A percentile compares a stretch with the other conserved stretches of the same genome.
Conservation (phyloP, 2,329 filamentous ascomycete genomes). For the Alternaria longipes region DNA sequence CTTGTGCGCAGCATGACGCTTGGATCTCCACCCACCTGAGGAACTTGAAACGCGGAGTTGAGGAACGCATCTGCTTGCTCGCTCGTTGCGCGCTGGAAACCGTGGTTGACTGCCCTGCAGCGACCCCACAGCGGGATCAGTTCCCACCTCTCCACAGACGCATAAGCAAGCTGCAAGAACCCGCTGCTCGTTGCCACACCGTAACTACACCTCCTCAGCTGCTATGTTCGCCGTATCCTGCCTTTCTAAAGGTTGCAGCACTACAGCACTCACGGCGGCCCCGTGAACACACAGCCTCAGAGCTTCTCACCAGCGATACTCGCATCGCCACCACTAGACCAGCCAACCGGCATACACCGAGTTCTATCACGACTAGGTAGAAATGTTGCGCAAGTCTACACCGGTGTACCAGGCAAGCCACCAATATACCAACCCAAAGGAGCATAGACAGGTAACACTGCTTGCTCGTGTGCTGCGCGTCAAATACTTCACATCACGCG, state of each 20-base stretch:
- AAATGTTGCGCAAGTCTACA: background rate
- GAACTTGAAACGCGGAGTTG: conserved; percentile 2
- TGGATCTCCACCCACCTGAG: background rate
- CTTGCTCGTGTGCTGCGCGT: conserved; percentile 15
- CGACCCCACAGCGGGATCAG: conserved; percentile 1
- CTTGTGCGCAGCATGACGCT: background rate
- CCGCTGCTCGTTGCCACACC: conserved; percentile 15
- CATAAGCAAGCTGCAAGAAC: conserved; percentile 8
- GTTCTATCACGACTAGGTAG: background rate
- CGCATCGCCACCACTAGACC: background rate
- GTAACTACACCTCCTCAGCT: conserved; percentile 1
- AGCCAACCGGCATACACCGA: background rate
- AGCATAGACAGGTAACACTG: conserved; percentile 4
- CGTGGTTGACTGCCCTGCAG: conserved; percentile 3
- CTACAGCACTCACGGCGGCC: background rate
- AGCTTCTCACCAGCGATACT: background rate
- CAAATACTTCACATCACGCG: conserved; percentile 10
- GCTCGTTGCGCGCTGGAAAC: background rate
- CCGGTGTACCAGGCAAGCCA: background rate
- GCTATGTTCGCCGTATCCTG: background rate
- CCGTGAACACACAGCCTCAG: background rate
- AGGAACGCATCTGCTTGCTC: background rate
- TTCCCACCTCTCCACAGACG: conserved; percentile 4
- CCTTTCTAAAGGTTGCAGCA: background rate
- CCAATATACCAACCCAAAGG: background rate